Evolutionary conservation across 257 asterid genomes (phyloP).

Genomic region (Solanum chiquidenum): DNA sequence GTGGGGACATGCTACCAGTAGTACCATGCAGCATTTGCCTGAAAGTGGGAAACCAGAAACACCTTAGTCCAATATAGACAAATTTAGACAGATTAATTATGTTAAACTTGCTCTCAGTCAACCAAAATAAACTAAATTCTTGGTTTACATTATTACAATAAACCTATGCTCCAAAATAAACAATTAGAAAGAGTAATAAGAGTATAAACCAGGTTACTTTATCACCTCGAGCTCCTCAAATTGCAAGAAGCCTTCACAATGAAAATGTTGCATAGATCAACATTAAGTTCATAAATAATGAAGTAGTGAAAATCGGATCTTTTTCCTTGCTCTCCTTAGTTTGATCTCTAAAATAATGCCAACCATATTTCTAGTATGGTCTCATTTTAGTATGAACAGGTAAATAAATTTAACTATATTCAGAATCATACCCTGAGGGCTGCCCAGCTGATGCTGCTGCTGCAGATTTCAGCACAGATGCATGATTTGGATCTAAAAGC

Average conservation of each 20-base stretch:
- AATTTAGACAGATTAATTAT: background rate
- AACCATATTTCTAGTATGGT: background rate
- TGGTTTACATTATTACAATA: background rate
- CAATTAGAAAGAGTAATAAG: background rate
- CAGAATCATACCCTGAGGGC: constrained; percentile 61
- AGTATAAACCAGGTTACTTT: background rate
- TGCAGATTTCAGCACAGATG: constrained; percentile 83
- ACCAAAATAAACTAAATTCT: background rate
- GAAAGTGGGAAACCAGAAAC: constrained; percentile 8
- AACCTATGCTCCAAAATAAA: background rate
- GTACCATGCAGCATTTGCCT: constrained; percentile 84
- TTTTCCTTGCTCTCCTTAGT: background rate
- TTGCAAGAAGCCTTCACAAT: background rate
- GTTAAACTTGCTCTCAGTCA: background rate
- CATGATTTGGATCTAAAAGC: constrained; percentile 78
- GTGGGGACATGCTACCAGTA: constrained; percentile 84
- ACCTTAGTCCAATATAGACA: background rate
- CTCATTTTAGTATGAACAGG: background rate
- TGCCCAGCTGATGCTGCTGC: constrained; percentile 75
- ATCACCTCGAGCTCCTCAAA: background rate
- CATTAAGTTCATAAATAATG: background rate
- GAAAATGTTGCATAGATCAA: background rate
- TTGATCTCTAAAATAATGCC: background rate
- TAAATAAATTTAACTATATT: background rate
- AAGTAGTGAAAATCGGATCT: background rate